Evolutionary conservation across 2,329 filamentous ascomycete genomes (phyloP), one percentile per base, ranked within the genome.

Genomic region (Colletotrichum sp.): DNA sequence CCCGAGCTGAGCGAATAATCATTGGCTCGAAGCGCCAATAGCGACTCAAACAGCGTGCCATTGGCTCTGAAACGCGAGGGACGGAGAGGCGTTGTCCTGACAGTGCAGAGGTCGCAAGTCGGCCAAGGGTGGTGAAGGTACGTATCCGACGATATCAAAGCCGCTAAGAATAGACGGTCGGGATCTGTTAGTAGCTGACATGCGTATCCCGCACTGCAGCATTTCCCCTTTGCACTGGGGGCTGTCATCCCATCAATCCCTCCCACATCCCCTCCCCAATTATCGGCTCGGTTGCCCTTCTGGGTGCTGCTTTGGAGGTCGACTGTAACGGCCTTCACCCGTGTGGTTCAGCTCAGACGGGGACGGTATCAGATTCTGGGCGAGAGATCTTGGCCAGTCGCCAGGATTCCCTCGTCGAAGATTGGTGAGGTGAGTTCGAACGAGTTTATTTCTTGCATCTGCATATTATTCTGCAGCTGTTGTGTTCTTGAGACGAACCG

Each of bases 101-200:
- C 69, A 69, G 57, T 68, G 32, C 44, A 69, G 57, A 64, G 64
- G 55, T 64, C 49, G 70, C 64, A 63, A 60, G 55, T 52, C 52
- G 64, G 73, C 32, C 72, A 68, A 73, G 63, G 39, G 64, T 72
- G 59, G 36, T 28, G 24, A 16, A 30, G 65, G 74, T 69, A 76
- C 64, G 70, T 69, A 69, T 32, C 59, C 30, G 18, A 44, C 26
- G 5, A 72, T 65, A 69, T 65, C 64, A 68, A 59, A 34, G 10
- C 28, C 10, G 30, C 74, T 76, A 76, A 76, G 55, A 76, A 76
- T 74, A 76, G 64, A 15, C 34, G 57, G 71, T 55, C 57, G 26
- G 24, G 10, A 21, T 28, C n/a, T 57, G 59, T 59, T 57, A 63
- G 57, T 30, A 36, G 69, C 73, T 75, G 55, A 72, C 63, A 75